A percentile compares a stretch with the other conserved stretches of the same genome.
Evolutionary conservation across 129 eudicot genomes (phyloP).

Genomic region (Dittrichia graveolens): DNA sequence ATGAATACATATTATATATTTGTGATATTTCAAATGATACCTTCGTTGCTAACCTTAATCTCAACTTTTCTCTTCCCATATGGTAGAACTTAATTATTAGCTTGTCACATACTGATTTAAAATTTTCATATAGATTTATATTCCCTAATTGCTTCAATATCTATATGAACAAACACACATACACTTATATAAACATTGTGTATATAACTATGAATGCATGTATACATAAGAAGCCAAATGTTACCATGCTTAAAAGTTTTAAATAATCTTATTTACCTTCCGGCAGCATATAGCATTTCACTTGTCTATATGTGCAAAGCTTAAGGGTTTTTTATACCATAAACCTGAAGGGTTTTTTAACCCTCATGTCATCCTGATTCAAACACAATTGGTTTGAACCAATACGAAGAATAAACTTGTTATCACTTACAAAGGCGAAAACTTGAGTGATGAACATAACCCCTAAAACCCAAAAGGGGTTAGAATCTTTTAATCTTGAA

Average conservation of each 20-base stretch:
- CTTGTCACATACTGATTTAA: background rate
- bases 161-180: background rate
- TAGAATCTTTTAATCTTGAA: too few species aligned
- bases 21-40: background rate
- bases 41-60: background rate
- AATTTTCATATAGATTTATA: background rate
- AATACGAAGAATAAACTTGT: too few species aligned
- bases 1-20: too few species aligned
- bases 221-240: background rate
- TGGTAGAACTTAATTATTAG: background rate
- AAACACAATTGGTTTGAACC: too few species aligned
- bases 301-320: background rate
- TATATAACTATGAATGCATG: background rate
- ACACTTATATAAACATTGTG: background rate
- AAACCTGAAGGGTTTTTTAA: too few species aligned
- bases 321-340: too few species aligned
- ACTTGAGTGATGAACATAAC: too few species aligned
- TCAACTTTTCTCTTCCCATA: background rate
- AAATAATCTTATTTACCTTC: background rate
- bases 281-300: too few species aligned
- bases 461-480: too few species aligned
- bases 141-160: background rate
- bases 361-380: too few species aligned
- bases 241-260: background rate
- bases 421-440: too few species aligned